Base-by-base conservation (phyloP, 1,284 basidiomycete genomes). In the Malassezia brasiliensis region DNA sequence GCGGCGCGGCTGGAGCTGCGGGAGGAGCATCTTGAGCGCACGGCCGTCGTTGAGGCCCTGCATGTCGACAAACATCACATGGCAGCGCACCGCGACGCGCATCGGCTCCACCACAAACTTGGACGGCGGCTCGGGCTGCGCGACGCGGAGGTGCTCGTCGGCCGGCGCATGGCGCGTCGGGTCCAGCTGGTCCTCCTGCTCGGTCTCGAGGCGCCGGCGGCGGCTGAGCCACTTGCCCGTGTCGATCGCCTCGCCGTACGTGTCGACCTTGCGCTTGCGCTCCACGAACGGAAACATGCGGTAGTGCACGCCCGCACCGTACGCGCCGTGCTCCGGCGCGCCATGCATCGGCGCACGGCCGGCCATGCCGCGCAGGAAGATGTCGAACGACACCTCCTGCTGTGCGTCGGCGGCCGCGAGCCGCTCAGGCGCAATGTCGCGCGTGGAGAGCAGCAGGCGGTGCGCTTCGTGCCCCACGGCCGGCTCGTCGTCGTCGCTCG, bases 281-380 rank as follows among this genome's bases (percentile, higher is more conserved):
- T 98, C 93, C 36, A 94, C 83, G 67, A 90, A 90, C 0, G 94
- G 94, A 77, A 96, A 98, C 87, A 96, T 96, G 63, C 94, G 81
- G 75, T 87, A 96, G 39, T 93, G 81, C 84, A 86, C 37, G 79
- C 79, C 51, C 80, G 83, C 34, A 81, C 79, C 62, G 78, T 84
- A 76, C 6, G 55, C 60, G 11, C 61, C 49, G 79, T 90, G 89
- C 76, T 90, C 91, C 1, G 83, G 84, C 8, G 25, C 19, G n/a
- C 17, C 15, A 17, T n/a, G 20, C 42, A 8, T 11, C 0, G 83
- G 85, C 31, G 72, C 79, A 61, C 86, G 85, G 44, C 85, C 85
- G 35, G 90, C 68, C 84, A 68, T 91, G 87, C 91, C 94, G 74
- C 93, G 94, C 61, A 98, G 80, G 76, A 90, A 98, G 65, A 98